Base-by-base conservation (phyloP, 371 early-diverging fungal genomes). In the Rhizopus microsporus region DNA sequence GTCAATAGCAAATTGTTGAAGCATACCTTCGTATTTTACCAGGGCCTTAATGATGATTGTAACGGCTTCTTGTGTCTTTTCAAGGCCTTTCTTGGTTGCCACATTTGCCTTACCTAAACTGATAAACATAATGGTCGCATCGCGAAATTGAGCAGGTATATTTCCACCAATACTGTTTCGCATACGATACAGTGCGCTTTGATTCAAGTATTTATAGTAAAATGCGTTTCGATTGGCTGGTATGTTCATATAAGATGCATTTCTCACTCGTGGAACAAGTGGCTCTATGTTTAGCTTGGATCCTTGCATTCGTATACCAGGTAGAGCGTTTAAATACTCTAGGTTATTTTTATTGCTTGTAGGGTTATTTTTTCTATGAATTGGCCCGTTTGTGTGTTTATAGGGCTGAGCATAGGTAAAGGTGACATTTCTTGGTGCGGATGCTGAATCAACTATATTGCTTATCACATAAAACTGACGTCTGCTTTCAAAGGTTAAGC, bases 1-100 rank as follows among this genome's bases (percentile, higher is more conserved):
- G 47, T 85, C 85, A 3, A 85, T 75, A 17, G 85, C 85, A 68
- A 85, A 85, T 58, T 85, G 85, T 39, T 85, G 85, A 23, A 85
- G 66, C 51, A 78, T 72, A 1, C 83, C 85, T 69, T 81, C 85
- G 44, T 80, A 85, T 29, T 61, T 70, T 4, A 67, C n/a, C 65
- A 65, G 35, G 56, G 62, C 38, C 68, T 72, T n/a, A 67, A 77
- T 17, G 48, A 38, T 30, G 44, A 48, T 7, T 1, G 32, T 3
- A 0, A 79, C 69, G 12, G 80, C 74, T 3, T 57, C 65, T 64
- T 85, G 82, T 15, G 74, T 71, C 3, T 63, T 49, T 0, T 51
- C 50, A 0, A 85, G 60, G 1, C 82, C 83, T n/a, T 79, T 72
- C 7, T 54, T 54, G 30, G 63, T 73, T 44, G 68, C 59, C 0